phyloP scores from a whole-genome alignment of 495 filamentous ascomycete genomes.

The Pseudomonodictys pantanalensis region DNA sequence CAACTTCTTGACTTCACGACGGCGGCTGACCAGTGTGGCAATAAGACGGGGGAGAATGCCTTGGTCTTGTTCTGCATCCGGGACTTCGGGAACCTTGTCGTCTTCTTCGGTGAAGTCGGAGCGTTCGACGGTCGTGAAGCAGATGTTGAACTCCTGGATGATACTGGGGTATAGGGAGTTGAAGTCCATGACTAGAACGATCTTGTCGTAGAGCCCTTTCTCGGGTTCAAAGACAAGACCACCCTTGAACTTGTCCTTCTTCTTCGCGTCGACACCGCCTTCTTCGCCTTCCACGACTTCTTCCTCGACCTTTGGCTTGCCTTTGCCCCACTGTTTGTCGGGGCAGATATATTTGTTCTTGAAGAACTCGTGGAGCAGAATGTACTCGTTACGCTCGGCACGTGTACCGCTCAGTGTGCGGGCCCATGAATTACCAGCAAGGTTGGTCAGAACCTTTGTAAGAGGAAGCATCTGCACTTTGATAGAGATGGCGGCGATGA shows the following conservation, averaged over 20 bases:
- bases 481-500: conserved; percentile 84
- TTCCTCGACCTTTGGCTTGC: conserved; percentile 64
- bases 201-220: conserved; percentile 94
- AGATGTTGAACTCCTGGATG: conserved; percentile 99
- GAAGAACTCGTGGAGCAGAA: conserved; percentile 94
- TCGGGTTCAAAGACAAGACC: conserved; percentile 98
- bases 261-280: conserved; percentile 70
- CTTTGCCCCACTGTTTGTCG: conserved; percentile 76
- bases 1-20: conserved; percentile 84
- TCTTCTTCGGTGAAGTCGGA: conserved; percentile 68
- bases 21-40: conserved; percentile 79
- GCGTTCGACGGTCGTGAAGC: conserved; percentile 93
- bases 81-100: conserved; percentile 70
- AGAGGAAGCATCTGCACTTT: conserved; percentile 88
- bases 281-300: conserved; percentile 72
- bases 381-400: conserved; percentile 98
- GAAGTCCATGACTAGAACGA: conserved; percentile 98
- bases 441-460: conserved; percentile 91
- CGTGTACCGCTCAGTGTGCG: conserved; percentile 91
- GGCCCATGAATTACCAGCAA: conserved; percentile 98
- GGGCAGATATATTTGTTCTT: conserved; percentile 96
- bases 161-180: conserved; percentile 98
- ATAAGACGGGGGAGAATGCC: conserved; percentile 90
- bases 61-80: conserved; percentile 58
- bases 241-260: conserved; percentile 98